These are phyloP conservation scores for Yamadazyma nakazawae DNA, from an alignment of 805 yeast species.

Conservation along the genomic window DNA sequence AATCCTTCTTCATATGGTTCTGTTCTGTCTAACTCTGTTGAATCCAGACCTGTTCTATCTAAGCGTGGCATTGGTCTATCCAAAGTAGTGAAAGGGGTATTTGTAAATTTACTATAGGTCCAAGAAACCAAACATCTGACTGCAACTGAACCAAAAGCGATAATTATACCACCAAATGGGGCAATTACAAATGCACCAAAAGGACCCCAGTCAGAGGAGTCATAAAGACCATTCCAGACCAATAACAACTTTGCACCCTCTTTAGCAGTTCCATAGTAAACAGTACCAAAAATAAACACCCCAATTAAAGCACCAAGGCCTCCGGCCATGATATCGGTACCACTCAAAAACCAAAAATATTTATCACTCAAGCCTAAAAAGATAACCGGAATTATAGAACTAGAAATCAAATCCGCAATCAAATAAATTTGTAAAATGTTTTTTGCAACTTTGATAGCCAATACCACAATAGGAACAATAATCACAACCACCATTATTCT, in stretches of 20 bases:
- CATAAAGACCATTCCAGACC: constrained; percentile 77
- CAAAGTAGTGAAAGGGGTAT: constrained; percentile 44
- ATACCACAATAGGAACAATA: constrained; percentile 84
- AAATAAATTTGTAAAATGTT: constrained; percentile 82
- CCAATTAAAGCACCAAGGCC: constrained; percentile 79
- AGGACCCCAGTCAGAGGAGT: constrained; percentile 81
- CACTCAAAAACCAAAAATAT: constrained; percentile 64
- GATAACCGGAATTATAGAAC: constrained; percentile 80
- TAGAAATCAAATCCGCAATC: constrained; percentile 86
- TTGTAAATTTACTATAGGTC: constrained; percentile 30
- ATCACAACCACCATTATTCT: constrained; percentile 68
- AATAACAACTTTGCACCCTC: constrained; percentile 77
- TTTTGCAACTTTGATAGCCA: constrained; percentile 77
- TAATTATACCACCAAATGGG: constrained; percentile 72
- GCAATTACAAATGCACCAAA: constrained; percentile 94
- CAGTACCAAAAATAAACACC: constrained; percentile 79
- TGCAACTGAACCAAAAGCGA: constrained; percentile 52
- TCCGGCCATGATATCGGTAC: constrained; percentile 78
- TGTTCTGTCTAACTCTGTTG: no score
- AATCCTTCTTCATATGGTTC: constrained; percentile 4
- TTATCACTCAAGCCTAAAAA: constrained; percentile 70
- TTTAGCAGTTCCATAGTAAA: constrained; percentile 67
- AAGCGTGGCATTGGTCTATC: constrained; percentile 29
- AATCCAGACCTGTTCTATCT: not conserved
- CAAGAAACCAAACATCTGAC: constrained; percentile 40